phyloP scores from a whole-genome alignment of 1,139 yeast genomes.

The Debaryomyces coudertii region DNA sequence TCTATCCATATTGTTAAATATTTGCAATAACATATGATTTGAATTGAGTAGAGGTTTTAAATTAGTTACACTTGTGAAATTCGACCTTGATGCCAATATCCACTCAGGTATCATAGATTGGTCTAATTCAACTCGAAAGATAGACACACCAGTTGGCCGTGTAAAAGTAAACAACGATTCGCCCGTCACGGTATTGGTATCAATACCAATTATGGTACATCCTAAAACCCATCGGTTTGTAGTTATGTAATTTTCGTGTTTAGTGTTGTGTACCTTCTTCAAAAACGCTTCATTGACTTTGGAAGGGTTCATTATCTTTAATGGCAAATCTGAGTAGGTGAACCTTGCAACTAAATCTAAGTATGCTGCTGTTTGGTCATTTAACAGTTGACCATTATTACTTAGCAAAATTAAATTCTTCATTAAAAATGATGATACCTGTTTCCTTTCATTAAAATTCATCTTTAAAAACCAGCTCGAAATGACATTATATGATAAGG shows the following conservation, averaged over 20 bases:
- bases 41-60: conserved; percentile 23
- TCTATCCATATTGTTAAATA: conserved; percentile 30
- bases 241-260: conserved; percentile 23
- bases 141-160: conserved; percentile 68
- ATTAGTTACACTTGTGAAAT: neutral
- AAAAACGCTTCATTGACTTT: conserved; percentile 16
- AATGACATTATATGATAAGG: conserved; percentile 70
- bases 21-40: conserved; percentile 37
- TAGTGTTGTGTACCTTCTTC: neutral
- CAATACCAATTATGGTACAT: conserved; percentile 57
- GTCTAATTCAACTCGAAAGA: conserved; percentile 50
- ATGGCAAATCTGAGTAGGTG: conserved; percentile 65
- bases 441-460: conserved; percentile 58
- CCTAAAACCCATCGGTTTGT: conserved; percentile 67
- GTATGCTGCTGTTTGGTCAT: conserved; percentile 62
- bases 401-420: conserved; percentile 55
- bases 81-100: neutral
- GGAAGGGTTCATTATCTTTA: conserved; percentile 42
- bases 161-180: conserved; percentile 56
- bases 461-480: conserved; percentile 75
- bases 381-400: conserved; percentile 32
- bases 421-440: conserved; percentile 63
- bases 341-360: conserved; percentile 71
- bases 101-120: conserved; percentile 40
- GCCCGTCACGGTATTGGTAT: conserved; percentile 57